These are phyloP conservation scores for Quaeritorhiza haematococci DNA, from an alignment of 371 early-diverging fungal genomes.

Conservation along the genomic window DNA sequence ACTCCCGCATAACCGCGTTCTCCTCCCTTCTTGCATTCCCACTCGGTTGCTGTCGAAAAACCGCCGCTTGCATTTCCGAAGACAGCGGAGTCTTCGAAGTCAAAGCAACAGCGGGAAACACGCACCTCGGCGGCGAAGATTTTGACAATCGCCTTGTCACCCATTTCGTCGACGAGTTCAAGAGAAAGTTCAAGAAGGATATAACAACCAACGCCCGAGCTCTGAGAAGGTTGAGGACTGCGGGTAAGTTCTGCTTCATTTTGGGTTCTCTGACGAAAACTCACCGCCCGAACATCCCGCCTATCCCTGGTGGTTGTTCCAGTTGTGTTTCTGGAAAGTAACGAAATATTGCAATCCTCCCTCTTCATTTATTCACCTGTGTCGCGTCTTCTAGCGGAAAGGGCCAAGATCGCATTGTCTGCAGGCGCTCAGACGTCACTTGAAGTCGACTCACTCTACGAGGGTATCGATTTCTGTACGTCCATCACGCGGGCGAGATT, in stretches of 20 bases:
- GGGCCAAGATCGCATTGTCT: conserved; percentile 97
- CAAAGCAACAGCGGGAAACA: conserved; percentile 95
- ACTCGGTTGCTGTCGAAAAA: no score
- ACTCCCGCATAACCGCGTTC: no score
- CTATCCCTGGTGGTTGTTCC: no score
- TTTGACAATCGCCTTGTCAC: conserved; percentile 88
- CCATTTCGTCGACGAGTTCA: conserved; percentile 75
- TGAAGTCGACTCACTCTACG: conserved; percentile 95
- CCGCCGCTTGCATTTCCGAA: no score
- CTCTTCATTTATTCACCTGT: no score
- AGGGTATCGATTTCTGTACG: conserved; percentile 83
- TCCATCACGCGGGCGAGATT: conserved; percentile 86
- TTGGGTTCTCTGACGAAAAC: no score
- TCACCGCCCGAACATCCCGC: no score
- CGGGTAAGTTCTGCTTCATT: no score
- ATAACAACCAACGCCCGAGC: conserved; percentile 88
- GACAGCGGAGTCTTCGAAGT: conserved; percentile 99
- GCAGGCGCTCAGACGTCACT: conserved; percentile 83
- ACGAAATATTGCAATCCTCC: no score
- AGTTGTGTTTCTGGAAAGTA: no score
- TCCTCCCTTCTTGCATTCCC: no score
- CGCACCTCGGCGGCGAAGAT: conserved; percentile 98
- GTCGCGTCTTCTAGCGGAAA: no score
- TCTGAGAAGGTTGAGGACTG: conserved; percentile 90
- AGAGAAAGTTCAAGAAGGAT: conserved; percentile 94